Evolutionary conservation across 495 filamentous ascomycete genomes (phyloP).

Genomic region (Pseudotulostoma volvatum): DNA sequence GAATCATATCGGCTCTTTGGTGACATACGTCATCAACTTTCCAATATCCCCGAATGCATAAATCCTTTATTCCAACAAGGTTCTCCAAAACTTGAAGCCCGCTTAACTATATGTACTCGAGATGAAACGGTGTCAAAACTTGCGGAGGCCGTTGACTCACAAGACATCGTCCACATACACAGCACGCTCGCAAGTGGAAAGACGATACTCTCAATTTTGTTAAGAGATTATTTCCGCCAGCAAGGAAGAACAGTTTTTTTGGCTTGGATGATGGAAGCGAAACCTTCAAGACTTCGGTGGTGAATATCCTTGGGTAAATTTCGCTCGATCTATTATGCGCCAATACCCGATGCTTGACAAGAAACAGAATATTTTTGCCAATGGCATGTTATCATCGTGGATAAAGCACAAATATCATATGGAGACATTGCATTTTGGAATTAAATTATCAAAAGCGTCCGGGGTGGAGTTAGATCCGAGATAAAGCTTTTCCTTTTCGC

Average conservation of each 20-base stretch:
- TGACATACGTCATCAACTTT: too few species aligned
- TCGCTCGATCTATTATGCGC: background rate
- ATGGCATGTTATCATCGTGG: conserved; percentile 8
- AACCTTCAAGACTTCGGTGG: conserved; percentile 1
- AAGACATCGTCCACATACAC: too few species aligned
- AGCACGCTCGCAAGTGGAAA: too few species aligned
- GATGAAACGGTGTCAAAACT: too few species aligned
- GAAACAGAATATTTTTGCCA: conserved; percentile 1
- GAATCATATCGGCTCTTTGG: too few species aligned
- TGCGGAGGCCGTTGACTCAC: too few species aligned
- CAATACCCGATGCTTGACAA: conserved; percentile 1
- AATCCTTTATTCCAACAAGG: too few species aligned
- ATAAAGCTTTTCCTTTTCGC: conserved; percentile 9
- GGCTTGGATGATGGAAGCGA: conserved; percentile 1
- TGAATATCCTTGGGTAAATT: conserved; percentile 1
- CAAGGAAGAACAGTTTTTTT: too few species aligned
- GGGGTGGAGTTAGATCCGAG: conserved; percentile 3
- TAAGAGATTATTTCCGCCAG: too few species aligned
- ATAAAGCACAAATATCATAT: conserved; percentile 11
- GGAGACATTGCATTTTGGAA: conserved; percentile 6
- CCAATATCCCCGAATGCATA: too few species aligned
- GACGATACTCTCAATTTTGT: conserved; percentile 1
- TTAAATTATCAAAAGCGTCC: conserved; percentile 6
- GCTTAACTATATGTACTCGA: conserved; percentile 1
- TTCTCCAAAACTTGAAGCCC: background rate